Conservation (phyloP, 345 rosid species). For the Fremontodendron californicum region DNA sequence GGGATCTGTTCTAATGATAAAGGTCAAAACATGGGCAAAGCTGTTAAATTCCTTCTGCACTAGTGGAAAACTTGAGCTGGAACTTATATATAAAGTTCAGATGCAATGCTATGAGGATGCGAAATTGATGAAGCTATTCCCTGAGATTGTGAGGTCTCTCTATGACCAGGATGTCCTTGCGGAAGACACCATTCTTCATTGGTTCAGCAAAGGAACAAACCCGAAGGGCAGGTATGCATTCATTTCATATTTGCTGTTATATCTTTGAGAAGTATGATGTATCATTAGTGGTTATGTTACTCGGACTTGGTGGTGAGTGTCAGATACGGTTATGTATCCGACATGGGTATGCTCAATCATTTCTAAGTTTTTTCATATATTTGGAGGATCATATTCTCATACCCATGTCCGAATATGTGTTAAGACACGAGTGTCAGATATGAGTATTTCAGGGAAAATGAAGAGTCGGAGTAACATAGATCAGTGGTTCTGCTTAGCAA, state of each 20-base stretch:
- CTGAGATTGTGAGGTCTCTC: constrained; percentile 78
- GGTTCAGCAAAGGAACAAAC: constrained; percentile 91
- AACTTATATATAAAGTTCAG: constrained; percentile 91
- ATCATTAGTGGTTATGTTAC: neutral
- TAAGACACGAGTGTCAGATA: too few relatives aligned
- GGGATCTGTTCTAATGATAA: neutral
- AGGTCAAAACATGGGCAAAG: constrained; percentile 94
- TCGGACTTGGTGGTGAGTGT: neutral
- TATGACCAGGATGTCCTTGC: constrained; percentile 95
- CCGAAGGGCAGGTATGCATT: constrained; percentile 78
- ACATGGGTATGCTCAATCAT: neutral
- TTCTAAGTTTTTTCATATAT: neutral
- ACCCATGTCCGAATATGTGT: neutral
- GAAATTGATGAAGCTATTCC: constrained; percentile 94
- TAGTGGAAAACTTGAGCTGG: constrained; percentile 86
- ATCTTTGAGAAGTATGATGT: neutral
- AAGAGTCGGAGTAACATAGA: neutral
- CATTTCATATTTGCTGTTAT: neutral
- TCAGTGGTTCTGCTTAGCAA: neutral
- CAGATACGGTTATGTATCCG: neutral
- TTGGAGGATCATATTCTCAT: neutral
- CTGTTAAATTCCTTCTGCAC: constrained; percentile 78
- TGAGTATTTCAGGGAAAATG: neutral
- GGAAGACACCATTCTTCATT: constrained; percentile 86
- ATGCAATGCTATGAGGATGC: constrained; percentile 99